Base-by-base conservation (phyloP, 768 basidiomycete species). In the Epithele typhae region DNA sequence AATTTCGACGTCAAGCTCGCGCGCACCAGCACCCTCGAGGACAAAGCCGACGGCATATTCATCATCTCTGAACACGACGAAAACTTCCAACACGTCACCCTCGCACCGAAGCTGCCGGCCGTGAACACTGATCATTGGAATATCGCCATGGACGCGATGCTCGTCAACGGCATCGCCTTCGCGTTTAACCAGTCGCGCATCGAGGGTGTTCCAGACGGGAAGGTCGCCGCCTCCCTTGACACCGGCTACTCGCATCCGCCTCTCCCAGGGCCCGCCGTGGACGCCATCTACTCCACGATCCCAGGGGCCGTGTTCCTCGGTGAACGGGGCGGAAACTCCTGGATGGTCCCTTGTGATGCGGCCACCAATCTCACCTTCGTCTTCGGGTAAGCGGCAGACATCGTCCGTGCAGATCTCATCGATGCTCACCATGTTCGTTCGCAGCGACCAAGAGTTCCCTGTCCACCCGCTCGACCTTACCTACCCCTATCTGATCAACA, bases 131-230 rank as follows among this genome's bases (percentile, higher is more conserved):
- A 55, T 32, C 55, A 60, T 40, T 69, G 67, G 66, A 61, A 60
- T 34, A 53, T 58, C 14, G 43, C 58, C n/a, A 49, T 65, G 53
- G 65, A 65, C 54, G 48, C 51, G 22, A 62, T 66, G 56, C 73
- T 81, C 41, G 69, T 87, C 11, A 81, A 82, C 40, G 70, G 71
- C 22, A 68, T 71, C 35, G 72, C 73, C 27, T 65, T 76, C 39
- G 58, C 71, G 33, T 81, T 87, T 21, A 77, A 61, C 48, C 5
- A 41, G 49, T 54, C 56, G 23, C 39, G 43, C 14, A 57, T 60
- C n/a, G 33, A 35, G 0, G 57, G 46, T 4, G 49, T 46, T 11
- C 55, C 59, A 4, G 24, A 35, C 21, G 60, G 60, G 24, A 53
- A 58, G 47, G 49, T 53, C 36, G 60, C 62, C 18, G 59, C 58